These are phyloP conservation scores for slime mould (Dictyostelium discoideum) DNA, from an alignment of 78 protist species.

Conservation along the genomic window dicty_2.7 NC_007088.5:5017001-5017500, in stretches of 20 bases:
- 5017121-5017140: not conserved
- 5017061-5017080: not conserved
- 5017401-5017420: not conserved
- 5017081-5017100: not conserved
- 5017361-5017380: not conserved
- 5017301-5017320: not conserved
- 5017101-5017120: not conserved
- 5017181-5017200: conserved; percentile 31
- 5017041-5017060: not conserved
- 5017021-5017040: conserved; percentile 34
- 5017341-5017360: not conserved
- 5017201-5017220: not conserved
- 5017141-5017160: not conserved
- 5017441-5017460: not conserved
- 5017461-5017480: not conserved
- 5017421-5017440: not conserved
- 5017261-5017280: not conserved
- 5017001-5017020: not conserved
- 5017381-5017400: not conserved
- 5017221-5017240: not conserved
- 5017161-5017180: not conserved
- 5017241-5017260: not conserved
- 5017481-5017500: not conserved
- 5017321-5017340: not conserved
- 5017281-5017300: not conserved